Base-by-base conservation (phyloP, 768 basidiomycete genomes). In the Pluteus cervinus region DNA sequence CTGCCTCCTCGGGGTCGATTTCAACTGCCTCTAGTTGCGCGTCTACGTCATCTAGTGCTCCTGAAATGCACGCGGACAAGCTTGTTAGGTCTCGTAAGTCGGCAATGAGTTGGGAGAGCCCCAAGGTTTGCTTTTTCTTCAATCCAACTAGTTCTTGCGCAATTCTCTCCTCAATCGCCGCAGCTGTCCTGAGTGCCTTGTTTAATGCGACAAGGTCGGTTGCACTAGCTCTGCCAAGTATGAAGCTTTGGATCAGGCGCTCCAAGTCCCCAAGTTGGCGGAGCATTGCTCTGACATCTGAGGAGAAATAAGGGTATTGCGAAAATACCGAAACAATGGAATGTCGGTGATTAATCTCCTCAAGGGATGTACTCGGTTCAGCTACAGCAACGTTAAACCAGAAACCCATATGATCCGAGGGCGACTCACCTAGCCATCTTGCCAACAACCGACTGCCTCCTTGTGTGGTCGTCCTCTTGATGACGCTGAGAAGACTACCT, bases 311-410 rank as follows among this genome's bases (percentile, higher is more conserved):
- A 22, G 75, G 71, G 21, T 79, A 63, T 7, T 62, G 47, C 47
- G 71, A 61, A 51, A 92, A 83, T 49, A 83, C 76, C 3, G 80
- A 70, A 16, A 92, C 86, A 5, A 90, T 57, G n/a, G 76, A 73
- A 51, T 90, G 89, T 4, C 82, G 79, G 8, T 75, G 62, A 47
- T 75, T 71, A 45, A 92, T 88, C 50, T 88, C 85, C 11, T 53
- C 44, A 9, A 79, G 59, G 2, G 85, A 87, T 3, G 82, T 85
- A 51, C 86, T 89, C 0, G 89, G 89, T 23, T 87, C 87, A 56
- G 84, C 87, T 90, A 47, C n/a, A 15, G 40, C 33, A 37, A 23
- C 31, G 30, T 40, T 47, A 22, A 41, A 43, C 46, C 34, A 48
- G 39, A 17, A 14, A 33, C 16, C 10, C 12, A 20, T 18, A 15